Evolutionary conservation across 371 early-diverging fungal genomes (phyloP), one percentile per base, ranked within the genome.

Genomic region (Rhizopus delemar): DNA sequence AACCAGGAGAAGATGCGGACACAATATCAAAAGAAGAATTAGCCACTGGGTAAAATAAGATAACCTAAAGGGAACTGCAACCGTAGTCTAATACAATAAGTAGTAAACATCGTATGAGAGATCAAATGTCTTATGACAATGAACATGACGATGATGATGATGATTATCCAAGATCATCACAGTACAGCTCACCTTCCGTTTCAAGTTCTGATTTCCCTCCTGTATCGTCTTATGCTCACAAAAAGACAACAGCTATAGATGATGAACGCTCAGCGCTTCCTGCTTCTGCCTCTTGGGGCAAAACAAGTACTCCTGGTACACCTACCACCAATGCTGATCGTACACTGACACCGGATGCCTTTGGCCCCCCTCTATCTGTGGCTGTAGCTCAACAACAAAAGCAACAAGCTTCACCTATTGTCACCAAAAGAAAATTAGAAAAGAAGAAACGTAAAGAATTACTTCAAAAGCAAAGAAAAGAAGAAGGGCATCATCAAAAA

Each of bases 1-100:
- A 97, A 66, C 93, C 91, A 29, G 96, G 94, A 2, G 95, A 96
- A 62, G 95, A 94, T 57, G 94, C 93, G 6, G 86, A 86, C 59
- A 85, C 84, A 15, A 85, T 78, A 49, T 82, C 84, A 4, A 87
- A 85, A 52, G 85, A 86, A 43, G 86, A 85, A 59, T 65, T 85
- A 36, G 85, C 85, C 15, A 81, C 78, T 32, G 83, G 81, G 84
- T 83, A 77, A 61, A 43, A 43, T 5, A 43, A 11, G n/a, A 13
- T 13, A 80, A 58, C 8, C 11, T 3, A 7, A 51, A 43, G 2
- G 36, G 36, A 13, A 43, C 5, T 43, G 11, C 4, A 43, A 43
- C 7, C 1, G 15, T 22, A 22, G 1, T 22, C 22, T 22, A 22
- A 22, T 2, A 22, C 22, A 22, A 22, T 22, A 22, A 36, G 32